These are phyloP conservation scores for Corrigiola litoralis DNA, from an alignment of 179 eudicot genomes.

Conservation along the genomic window DNA sequence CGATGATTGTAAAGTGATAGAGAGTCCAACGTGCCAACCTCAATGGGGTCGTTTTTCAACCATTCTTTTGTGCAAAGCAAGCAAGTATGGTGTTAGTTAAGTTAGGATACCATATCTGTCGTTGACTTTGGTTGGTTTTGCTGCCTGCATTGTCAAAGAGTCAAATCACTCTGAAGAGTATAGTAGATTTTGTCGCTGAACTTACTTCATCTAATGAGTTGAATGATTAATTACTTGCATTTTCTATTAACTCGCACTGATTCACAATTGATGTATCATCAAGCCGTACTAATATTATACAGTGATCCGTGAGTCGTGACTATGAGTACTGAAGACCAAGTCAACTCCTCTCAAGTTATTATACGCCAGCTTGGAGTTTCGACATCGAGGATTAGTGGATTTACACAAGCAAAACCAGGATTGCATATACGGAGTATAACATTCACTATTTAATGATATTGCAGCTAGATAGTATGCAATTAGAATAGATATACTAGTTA, in stretches of 20 bases:
- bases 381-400: too few species aligned
- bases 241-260: background rate
- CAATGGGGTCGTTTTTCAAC: slow-evolving; percentile 1
- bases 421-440: too few species aligned
- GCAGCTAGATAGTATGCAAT: too few species aligned
- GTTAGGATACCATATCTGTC: slow-evolving; percentile 33
- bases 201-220: slow-evolving; percentile 16
- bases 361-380: too few species aligned
- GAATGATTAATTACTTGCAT: background rate
- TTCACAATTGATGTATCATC: background rate
- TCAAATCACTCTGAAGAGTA: slow-evolving; percentile 13
- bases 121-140: slow-evolving; percentile 22
- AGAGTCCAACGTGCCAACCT: slow-evolving; percentile 14
- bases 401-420: too few species aligned
- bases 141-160: slow-evolving; percentile 8
- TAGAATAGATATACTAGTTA: too few species aligned
- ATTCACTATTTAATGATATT: too few species aligned
- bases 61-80: slow-evolving; percentile 20
- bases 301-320: background rate
- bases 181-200: slow-evolving; percentile 16
- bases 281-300: background rate
- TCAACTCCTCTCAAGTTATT: background rate
- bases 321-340: background rate
- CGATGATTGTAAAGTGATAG: background rate
- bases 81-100: slow-evolving; percentile 28